Conservation (phyloP, 768 basidiomycete species). For the Boletus edulis region DNA sequence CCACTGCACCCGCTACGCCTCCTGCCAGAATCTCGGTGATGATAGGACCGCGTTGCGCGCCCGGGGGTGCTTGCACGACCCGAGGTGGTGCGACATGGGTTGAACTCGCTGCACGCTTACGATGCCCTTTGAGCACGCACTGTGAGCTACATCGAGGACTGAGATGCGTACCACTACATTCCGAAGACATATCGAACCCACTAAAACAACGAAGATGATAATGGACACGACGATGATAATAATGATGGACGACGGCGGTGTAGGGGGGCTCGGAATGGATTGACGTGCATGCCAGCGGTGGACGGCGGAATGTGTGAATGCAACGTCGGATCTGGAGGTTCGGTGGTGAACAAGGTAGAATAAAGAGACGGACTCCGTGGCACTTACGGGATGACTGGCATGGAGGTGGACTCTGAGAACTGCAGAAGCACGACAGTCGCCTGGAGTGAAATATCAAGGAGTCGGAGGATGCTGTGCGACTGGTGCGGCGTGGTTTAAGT, state of each 20-base stretch:
- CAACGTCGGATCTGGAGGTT: not conserved
- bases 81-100: not conserved
- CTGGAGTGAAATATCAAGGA: too few relatives aligned
- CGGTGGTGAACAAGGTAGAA: not conserved
- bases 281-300: not conserved
- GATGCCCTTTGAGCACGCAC: too few relatives aligned
- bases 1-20: too few relatives aligned
- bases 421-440: too few relatives aligned
- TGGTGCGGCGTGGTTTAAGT: too few relatives aligned
- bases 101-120: not conserved
- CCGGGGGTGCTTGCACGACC: not conserved
- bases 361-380: not conserved
- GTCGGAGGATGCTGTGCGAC: too few relatives aligned
- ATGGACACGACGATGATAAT: not conserved
- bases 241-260: not conserved
- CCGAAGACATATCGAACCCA: not conserved
- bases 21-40: not conserved
- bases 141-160: not conserved
- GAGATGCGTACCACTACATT: not conserved
- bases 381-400: not conserved
- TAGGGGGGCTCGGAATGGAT: too few relatives aligned
- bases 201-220: not conserved
- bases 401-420: not conserved
- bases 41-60: not conserved
- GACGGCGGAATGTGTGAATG: not conserved